phyloP scores from a whole-genome alignment of 2,329 filamentous ascomycete species.

The Drechslerella stenobrocha region DNA sequence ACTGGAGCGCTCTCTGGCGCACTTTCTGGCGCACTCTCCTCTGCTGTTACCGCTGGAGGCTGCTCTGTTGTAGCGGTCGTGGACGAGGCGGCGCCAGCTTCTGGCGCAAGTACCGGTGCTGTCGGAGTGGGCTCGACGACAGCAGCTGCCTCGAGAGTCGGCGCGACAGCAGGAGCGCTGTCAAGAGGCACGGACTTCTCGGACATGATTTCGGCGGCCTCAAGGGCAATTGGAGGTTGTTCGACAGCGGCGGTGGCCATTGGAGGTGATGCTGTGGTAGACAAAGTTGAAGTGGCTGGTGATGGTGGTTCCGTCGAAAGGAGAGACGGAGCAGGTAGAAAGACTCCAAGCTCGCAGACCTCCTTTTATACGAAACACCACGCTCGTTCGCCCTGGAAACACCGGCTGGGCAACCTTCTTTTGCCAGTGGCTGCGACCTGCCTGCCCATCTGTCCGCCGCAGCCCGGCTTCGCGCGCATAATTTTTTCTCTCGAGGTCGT shows the following conservation, averaged over 20 bases:
- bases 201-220: conserved; percentile 27
- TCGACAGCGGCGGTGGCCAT: conserved; percentile 37
- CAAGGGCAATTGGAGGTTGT: conserved; percentile 21
- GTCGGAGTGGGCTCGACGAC: conserved; percentile 8
- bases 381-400: conserved; percentile 1
- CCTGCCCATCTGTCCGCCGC: neutral
- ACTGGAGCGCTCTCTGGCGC: neutral
- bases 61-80: no score
- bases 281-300: neutral
- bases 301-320: neutral
- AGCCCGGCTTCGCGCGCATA: neutral
- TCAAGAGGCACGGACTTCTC: conserved; percentile 30
- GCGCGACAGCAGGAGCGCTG: conserved; percentile 3
- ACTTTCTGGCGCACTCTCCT: neutral
- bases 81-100: no score
- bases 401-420: neutral
- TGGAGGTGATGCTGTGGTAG: neutral
- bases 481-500: neutral
- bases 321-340: neutral
- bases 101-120: conserved; percentile 2
- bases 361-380: conserved; percentile 11
- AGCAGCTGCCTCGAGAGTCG: neutral
- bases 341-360: neutral
- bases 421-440: neutral
- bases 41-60: neutral